Conservation (phyloP, 345 rosid genomes). For the Cardiospermum halicacabum region DNA sequence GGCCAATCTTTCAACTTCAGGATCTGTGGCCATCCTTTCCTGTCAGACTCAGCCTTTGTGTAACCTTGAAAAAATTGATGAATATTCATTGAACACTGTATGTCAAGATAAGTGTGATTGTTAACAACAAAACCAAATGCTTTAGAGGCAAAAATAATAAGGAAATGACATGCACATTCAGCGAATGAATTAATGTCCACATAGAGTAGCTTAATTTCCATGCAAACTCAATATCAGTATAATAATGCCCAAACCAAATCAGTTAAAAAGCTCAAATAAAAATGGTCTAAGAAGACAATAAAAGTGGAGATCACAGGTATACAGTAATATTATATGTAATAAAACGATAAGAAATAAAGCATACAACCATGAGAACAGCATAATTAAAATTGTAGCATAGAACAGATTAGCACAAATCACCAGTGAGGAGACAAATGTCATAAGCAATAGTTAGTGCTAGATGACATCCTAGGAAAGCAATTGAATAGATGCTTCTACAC, state of each 20-base stretch:
- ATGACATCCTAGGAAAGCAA: neutral
- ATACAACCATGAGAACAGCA: too few relatives aligned
- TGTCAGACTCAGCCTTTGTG: constrained; percentile 29
- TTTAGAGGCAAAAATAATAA: neutral
- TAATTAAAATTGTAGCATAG: neutral
- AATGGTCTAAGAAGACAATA: too few relatives aligned
- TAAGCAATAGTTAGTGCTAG: neutral
- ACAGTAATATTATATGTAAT: too few relatives aligned
- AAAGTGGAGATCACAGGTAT: too few relatives aligned
- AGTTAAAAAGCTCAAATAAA: too few relatives aligned
- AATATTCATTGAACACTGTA: constrained; percentile 49
- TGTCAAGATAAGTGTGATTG: neutral
- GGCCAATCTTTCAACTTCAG: constrained; percentile 89
- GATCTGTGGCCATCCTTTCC: constrained; percentile 45
- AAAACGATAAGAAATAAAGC: neutral
- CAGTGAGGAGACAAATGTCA: neutral
- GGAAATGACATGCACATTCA: neutral
- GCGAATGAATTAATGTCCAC: neutral
- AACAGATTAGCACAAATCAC: neutral
- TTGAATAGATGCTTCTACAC: neutral
- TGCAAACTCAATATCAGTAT: neutral
- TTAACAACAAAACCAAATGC: neutral
- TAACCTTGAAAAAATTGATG: constrained; percentile 59
- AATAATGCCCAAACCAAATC: neutral
- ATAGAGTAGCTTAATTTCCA: neutral